phyloP scores from a whole-genome alignment of 1,139 yeast species.

The Scheffersomyces titani region DNA sequence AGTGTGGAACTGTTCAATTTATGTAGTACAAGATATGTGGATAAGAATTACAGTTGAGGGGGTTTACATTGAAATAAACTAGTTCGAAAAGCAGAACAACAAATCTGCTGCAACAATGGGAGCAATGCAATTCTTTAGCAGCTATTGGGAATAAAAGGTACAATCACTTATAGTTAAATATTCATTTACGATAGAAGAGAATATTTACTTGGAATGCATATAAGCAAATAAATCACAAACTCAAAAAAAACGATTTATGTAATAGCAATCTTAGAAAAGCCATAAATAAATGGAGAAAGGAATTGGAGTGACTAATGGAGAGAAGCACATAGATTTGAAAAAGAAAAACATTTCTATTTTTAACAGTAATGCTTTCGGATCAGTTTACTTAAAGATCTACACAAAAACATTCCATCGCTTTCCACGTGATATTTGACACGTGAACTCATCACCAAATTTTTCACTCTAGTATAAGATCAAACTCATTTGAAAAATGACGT shows the following conservation, averaged over 20 bases:
- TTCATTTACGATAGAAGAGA: no score
- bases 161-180: no score
- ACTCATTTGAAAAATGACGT: neutral
- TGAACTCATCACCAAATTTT: neutral
- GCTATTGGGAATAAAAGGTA: no score
- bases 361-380: no score
- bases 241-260: no score
- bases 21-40: neutral
- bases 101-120: neutral
- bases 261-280: neutral
- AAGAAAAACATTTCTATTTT: no score
- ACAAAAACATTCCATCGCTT: neutral
- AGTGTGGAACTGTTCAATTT: neutral
- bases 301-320: neutral
- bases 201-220: neutral
- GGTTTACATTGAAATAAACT: neutral
- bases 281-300: neutral
- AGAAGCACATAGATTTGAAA: neutral
- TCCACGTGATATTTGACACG: neutral
- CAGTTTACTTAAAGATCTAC: no score
- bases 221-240: no score
- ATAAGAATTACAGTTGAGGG: neutral
- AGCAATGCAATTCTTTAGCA: neutral
- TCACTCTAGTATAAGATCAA: neutral
- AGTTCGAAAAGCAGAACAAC: neutral